These are phyloP conservation scores for Lichtheimia corymbifera DNA, from an alignment of 371 early-diverging fungal species.

Conservation along the genomic window DNA sequence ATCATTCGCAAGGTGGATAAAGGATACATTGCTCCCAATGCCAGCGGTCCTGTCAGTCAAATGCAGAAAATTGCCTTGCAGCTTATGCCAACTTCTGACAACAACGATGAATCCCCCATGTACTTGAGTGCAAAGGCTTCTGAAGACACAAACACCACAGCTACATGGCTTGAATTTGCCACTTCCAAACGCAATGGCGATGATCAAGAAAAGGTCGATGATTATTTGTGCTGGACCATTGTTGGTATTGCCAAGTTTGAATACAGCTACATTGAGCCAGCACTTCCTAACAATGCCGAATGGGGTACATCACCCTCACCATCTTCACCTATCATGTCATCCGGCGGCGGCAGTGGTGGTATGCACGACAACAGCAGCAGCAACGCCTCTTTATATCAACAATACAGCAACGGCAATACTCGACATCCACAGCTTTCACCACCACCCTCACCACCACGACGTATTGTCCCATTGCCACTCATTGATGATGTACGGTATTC, in stretches of 20 bases:
- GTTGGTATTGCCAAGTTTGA: slow-evolving; percentile 66
- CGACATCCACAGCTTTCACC: slow-evolving; percentile 20
- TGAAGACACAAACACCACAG: slow-evolving; percentile 11
- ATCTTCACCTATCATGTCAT: neutral
- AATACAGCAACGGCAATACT: neutral
- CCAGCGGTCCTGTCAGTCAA: slow-evolving; percentile 77
- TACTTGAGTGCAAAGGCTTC: slow-evolving; percentile 36
- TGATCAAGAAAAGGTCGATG: slow-evolving; percentile 54
- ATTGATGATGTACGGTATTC: slow-evolving; percentile 28
- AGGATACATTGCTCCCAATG: slow-evolving; percentile 63
- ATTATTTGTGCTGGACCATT: slow-evolving; percentile 86
- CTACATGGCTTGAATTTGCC: slow-evolving; percentile 38
- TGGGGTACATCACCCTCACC: neutral
- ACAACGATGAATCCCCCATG: slow-evolving; percentile 29
- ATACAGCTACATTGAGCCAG: slow-evolving; percentile 32
- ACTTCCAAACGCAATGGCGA: slow-evolving; percentile 19
- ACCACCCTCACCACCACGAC: slow-evolving; percentile 40
- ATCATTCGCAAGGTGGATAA: slow-evolving; percentile 82
- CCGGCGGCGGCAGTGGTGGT: neutral
- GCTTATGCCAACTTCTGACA: slow-evolving; percentile 25
- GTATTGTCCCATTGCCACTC: slow-evolving; percentile 43
- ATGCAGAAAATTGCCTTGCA: slow-evolving; percentile 87
- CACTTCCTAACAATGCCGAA: neutral
- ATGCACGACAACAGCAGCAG: neutral
- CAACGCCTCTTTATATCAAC: neutral